Conservation (phyloP, 768 basidiomycete species). For the Russula abietina region DNA sequence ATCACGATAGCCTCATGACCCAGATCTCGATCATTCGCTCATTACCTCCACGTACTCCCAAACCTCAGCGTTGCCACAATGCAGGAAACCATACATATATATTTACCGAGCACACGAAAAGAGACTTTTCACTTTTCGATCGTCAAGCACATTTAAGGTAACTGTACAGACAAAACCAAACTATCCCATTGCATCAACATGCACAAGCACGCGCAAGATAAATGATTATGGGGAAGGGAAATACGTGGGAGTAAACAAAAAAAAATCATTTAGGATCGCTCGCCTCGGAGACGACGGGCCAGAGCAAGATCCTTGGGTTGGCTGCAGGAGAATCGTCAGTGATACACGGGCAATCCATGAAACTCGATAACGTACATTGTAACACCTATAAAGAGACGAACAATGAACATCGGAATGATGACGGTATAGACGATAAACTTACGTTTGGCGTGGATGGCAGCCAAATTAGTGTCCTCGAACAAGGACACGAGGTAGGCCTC, state of each 20-base stretch:
- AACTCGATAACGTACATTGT: constrained; percentile 22
- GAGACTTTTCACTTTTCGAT: constrained; percentile 3
- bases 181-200: constrained; percentile 14
- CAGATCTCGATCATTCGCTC: neutral
- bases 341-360: neutral
- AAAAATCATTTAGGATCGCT: constrained; percentile 48
- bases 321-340: constrained; percentile 31
- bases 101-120: constrained; percentile 6
- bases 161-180: constrained; percentile 15
- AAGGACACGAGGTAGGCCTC: constrained; percentile 85
- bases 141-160: constrained; percentile 14
- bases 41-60: no score
- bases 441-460: constrained; percentile 85
- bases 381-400: constrained; percentile 10
- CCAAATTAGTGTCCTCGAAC: constrained; percentile 88
- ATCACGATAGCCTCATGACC: neutral
- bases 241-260: neutral
- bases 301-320: constrained; percentile 84
- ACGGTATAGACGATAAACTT: neutral
- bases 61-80: neutral
- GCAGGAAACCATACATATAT: constrained; percentile 13
- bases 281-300: constrained; percentile 73
- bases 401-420: neutral
- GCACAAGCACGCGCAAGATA: constrained; percentile 2
- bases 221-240: neutral